Conservation (phyloP, 441 rosid genomes). For the Melastoma candidum region DNA sequence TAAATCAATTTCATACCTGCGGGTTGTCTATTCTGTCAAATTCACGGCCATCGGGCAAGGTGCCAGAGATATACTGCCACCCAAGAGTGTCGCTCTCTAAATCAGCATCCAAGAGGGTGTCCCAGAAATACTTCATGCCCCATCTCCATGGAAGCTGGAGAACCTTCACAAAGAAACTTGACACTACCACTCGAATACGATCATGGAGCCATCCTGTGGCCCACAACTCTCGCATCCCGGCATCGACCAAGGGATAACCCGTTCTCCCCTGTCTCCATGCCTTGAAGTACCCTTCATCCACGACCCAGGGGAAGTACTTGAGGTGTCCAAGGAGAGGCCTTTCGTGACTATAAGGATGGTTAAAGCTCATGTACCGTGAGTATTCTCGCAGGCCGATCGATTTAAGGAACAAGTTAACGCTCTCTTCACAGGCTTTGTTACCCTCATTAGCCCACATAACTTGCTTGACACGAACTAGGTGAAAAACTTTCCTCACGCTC, state of each 20-base stretch:
- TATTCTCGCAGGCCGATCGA: slow-evolving; percentile 95
- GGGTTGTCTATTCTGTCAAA: slow-evolving; percentile 91
- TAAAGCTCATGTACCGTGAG: slow-evolving; percentile 86
- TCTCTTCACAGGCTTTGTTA: slow-evolving; percentile 86
- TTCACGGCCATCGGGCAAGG: slow-evolving; percentile 87
- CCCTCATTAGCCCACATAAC: slow-evolving; percentile 95
- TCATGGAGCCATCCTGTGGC: slow-evolving; percentile 97
- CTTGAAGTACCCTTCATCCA: slow-evolving; percentile 79
- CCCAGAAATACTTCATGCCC: slow-evolving; percentile 99
- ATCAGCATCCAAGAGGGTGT: slow-evolving; percentile 92
- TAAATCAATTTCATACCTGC: slow-evolving; percentile 31
- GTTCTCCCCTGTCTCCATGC: slow-evolving; percentile 99
- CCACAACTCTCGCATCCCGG: slow-evolving; percentile 99
- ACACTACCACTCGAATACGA: slow-evolving; percentile 89
- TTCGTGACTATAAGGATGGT: slow-evolving; percentile 91
- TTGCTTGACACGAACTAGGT: slow-evolving; percentile 85
- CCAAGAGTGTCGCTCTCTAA: slow-evolving; percentile 96
- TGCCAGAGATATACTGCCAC: slow-evolving; percentile 96
- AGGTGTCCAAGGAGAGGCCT: slow-evolving; percentile 92
- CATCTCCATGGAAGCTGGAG: slow-evolving; percentile 97
- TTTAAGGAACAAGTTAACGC: slow-evolving; percentile 84
- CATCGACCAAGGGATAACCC: slow-evolving; percentile 92
- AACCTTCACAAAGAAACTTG: slow-evolving; percentile 97
- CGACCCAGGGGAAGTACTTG: slow-evolving; percentile 87
- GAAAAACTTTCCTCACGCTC: slow-evolving; percentile 88